Conservation (phyloP, 1,139 yeast species). For the Arxiozyma slooffiae region DNA sequence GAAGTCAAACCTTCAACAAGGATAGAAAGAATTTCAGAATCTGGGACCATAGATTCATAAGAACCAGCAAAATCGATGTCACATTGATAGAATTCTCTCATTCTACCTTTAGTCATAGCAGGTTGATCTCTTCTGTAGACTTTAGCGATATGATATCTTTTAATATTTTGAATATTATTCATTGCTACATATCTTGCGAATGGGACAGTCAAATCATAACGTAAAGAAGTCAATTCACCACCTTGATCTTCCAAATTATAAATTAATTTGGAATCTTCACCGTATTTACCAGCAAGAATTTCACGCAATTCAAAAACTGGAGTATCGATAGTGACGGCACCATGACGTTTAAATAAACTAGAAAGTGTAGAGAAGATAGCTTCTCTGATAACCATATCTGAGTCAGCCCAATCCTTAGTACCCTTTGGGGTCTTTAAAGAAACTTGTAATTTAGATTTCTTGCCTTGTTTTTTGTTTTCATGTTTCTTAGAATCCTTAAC, state of each 20-base stretch:
- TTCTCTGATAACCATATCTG: slow-evolving; percentile 90
- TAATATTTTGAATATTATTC: slow-evolving; percentile 81
- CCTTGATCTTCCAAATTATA: slow-evolving; percentile 97
- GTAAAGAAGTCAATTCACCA: slow-evolving; percentile 87
- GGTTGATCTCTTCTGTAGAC: slow-evolving; percentile 98
- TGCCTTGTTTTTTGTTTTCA: slow-evolving; percentile 11
- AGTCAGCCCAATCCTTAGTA: slow-evolving; percentile 96
- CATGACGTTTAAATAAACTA: slow-evolving; percentile 78
- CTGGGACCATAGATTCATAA: slow-evolving; percentile 92
- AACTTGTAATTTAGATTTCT: slow-evolving; percentile 40
- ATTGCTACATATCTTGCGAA: slow-evolving; percentile 94
- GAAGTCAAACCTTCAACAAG: slow-evolving; percentile 75
- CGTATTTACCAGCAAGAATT: slow-evolving; percentile 91
- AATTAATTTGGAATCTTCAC: slow-evolving; percentile 93
- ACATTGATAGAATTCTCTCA: slow-evolving; percentile 98
- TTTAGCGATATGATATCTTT: slow-evolving; percentile 93
- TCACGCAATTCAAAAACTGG: slow-evolving; percentile 95
- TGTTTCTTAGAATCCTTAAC: slow-evolving; percentile 7
- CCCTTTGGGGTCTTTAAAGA: slow-evolving; percentile 92
- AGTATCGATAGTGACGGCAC: slow-evolving; percentile 95
- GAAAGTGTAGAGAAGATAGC: slow-evolving; percentile 70
- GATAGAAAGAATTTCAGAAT: slow-evolving; percentile 75
- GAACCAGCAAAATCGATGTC: slow-evolving; percentile 93
- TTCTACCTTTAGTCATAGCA: slow-evolving; percentile 98
- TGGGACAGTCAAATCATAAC: slow-evolving; percentile 95